phyloP scores from a whole-genome alignment of 2,329 filamentous ascomycete species.

The Cladosporium sp. region DNA sequence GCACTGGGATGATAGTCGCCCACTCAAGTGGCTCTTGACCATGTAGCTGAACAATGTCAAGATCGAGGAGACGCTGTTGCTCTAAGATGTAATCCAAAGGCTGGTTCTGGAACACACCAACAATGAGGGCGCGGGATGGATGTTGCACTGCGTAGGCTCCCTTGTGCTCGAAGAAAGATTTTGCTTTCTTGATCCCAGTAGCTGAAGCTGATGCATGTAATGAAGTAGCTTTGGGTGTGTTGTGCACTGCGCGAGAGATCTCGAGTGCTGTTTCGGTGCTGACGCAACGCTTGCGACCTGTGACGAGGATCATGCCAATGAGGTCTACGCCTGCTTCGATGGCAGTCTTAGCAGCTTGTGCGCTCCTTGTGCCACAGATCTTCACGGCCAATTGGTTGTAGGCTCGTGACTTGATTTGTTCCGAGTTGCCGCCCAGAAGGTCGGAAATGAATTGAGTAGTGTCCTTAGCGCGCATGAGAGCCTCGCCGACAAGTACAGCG shows the following conservation, averaged over 20 bases:
- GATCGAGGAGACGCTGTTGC: constrained; percentile 67
- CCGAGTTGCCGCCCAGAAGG: constrained; percentile 61
- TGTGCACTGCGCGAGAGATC: constrained; percentile 76
- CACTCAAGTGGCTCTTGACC: constrained; percentile 90
- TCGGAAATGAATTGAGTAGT: constrained; percentile 78
- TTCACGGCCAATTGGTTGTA: constrained; percentile 66
- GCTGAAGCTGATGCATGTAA: background rate
- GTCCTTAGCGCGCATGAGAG: constrained; percentile 86
- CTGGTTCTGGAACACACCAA: constrained; percentile 93
- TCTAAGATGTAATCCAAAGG: constrained; percentile 75
- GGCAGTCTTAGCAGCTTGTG: constrained; percentile 74
- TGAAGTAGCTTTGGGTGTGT: constrained; percentile 35
- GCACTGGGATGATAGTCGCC: constrained; percentile 82
- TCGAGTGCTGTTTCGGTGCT: constrained; percentile 70
- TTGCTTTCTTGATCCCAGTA: constrained; percentile 31
- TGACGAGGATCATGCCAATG: constrained; percentile 87
- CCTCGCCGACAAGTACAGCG: constrained; percentile 89
- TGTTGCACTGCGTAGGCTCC: constrained; percentile 42
- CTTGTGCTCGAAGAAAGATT: constrained; percentile 68
- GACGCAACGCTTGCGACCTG: constrained; percentile 75
- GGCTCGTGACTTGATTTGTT: constrained; percentile 20
- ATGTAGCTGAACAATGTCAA: constrained; percentile 91
- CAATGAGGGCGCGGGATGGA: constrained; percentile 66
- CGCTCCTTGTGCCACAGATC: constrained; percentile 85
- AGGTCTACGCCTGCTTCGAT: constrained; percentile 85